phyloP scores from a whole-genome alignment of 352 stramenopile genomes.

The Pythium rhizo-oryzae region DNA sequence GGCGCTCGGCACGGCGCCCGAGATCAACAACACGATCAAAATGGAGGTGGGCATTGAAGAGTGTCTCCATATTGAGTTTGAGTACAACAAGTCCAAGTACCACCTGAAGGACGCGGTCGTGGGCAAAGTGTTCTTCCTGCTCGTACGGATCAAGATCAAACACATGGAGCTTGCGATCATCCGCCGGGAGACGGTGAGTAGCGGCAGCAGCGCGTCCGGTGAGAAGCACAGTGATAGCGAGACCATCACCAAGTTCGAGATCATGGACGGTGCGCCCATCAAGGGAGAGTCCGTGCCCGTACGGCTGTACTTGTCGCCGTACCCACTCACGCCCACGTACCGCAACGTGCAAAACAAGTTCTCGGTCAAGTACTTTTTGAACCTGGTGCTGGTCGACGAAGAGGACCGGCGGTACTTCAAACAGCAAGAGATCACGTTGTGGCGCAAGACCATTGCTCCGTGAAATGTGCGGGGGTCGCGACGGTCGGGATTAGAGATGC shows the following conservation, averaged over 20 bases:
- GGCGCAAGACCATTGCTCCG: conserved; percentile 67
- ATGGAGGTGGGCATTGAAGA: conserved; percentile 99
- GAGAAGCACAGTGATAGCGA: conserved; percentile 95
- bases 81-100: conserved; percentile 97
- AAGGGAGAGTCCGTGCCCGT: conserved; percentile 97
- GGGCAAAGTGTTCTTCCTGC: conserved; percentile 98
- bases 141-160: conserved; percentile 99
- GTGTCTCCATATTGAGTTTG: conserved; percentile 99
- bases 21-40: conserved; percentile 94
- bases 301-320: conserved; percentile 93
- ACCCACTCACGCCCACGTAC: conserved; percentile 92
- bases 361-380: conserved; percentile 97
- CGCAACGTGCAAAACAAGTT: conserved; percentile 92
- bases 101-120: conserved; percentile 97
- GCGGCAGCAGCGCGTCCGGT: conserved; percentile 57
- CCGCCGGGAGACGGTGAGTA: conserved; percentile 90
- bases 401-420: conserved; percentile 99
- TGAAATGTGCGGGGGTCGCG: neutral
- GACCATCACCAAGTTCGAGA: conserved; percentile 98
- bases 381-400: conserved; percentile 99
- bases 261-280: conserved; percentile 98
- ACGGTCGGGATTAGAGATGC: conserved; percentile 26
- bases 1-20: conserved; percentile 51
- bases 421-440: conserved; percentile 98
- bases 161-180: conserved; percentile 99